phyloP scores from a whole-genome alignment of 371 early-diverging fungal species.

The Gilbertella persicaria region DNA sequence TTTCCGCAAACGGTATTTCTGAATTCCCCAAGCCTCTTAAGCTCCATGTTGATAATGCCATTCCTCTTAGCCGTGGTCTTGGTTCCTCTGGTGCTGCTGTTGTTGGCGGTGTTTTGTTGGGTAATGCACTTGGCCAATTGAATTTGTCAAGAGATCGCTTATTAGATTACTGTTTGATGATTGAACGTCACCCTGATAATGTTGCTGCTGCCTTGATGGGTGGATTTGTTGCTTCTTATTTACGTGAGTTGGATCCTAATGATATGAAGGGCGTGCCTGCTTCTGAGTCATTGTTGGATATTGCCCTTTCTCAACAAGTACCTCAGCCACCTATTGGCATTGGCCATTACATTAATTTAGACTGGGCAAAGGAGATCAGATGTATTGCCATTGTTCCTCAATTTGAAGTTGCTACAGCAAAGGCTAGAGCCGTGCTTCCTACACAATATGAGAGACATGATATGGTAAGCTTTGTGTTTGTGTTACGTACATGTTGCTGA shows the following conservation, averaged over 20 bases:
- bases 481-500: neutral
- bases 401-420: constrained; percentile 89
- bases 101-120: constrained; percentile 90
- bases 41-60: constrained; percentile 82
- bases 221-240: constrained; percentile 87
- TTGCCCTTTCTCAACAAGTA: constrained; percentile 31
- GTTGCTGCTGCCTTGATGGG: constrained; percentile 92
- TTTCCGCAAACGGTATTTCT: constrained; percentile 64
- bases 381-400: constrained; percentile 88
- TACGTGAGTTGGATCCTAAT: constrained; percentile 59
- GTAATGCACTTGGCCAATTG: constrained; percentile 73
- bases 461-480: constrained; percentile 63
- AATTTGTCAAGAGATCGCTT: constrained; percentile 69
- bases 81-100: constrained; percentile 97
- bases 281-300: constrained; percentile 57
- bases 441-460: constrained; percentile 72
- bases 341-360: constrained; percentile 67
- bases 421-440: constrained; percentile 90
- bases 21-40: constrained; percentile 59
- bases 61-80: constrained; percentile 94
- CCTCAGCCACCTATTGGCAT: constrained; percentile 68
- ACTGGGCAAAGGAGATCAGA: constrained; percentile 71
- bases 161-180: constrained; percentile 83
- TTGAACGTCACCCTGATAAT: constrained; percentile 98
- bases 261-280: constrained; percentile 59